phyloP scores from a whole-genome alignment of 2,329 filamentous ascomycete species.

The Colletotrichum endophyticum region DNA sequence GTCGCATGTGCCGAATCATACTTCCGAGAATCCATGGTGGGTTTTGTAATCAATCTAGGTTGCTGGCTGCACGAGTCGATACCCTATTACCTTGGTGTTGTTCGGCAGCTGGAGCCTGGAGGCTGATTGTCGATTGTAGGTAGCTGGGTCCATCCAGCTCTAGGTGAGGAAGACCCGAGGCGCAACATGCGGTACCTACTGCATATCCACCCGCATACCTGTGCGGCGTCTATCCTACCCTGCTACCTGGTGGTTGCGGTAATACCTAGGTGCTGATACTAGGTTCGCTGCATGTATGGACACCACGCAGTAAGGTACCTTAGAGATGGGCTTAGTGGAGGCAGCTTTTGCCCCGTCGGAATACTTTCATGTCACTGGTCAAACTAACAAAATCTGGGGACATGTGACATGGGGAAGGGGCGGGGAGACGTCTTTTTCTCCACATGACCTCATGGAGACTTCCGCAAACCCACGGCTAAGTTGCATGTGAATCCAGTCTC shows the following conservation, averaged over 20 bases:
- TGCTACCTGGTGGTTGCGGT: background rate
- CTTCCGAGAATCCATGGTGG: background rate
- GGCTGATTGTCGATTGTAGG: background rate
- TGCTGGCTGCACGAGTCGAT: background rate
- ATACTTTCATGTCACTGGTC: background rate
- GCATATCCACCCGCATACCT: background rate
- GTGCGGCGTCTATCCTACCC: background rate
- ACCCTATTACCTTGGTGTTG: background rate
- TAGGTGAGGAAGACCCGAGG: background rate
- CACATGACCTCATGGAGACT: conserved; percentile 17
- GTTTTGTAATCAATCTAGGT: background rate
- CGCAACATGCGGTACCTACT: background rate
- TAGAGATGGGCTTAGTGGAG: too few relatives aligned
- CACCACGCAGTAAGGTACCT: too few relatives aligned
- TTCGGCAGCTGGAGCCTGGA: background rate
- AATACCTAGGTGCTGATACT: background rate
- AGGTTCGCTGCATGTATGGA: too few relatives aligned
- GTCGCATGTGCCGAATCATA: background rate
- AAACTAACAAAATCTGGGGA: background rate
- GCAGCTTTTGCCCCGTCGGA: background rate
- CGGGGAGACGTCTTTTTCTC: background rate
- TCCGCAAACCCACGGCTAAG: background rate
- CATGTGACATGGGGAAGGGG: conserved; percentile 11
- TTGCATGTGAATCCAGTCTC: conserved; percentile 14
- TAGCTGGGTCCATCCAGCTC: background rate